Evolutionary conservation across 2,329 filamentous ascomycete species (phyloP), one percentile per base, ranked within the genome.

Genomic region (Xylaria sp.): DNA sequence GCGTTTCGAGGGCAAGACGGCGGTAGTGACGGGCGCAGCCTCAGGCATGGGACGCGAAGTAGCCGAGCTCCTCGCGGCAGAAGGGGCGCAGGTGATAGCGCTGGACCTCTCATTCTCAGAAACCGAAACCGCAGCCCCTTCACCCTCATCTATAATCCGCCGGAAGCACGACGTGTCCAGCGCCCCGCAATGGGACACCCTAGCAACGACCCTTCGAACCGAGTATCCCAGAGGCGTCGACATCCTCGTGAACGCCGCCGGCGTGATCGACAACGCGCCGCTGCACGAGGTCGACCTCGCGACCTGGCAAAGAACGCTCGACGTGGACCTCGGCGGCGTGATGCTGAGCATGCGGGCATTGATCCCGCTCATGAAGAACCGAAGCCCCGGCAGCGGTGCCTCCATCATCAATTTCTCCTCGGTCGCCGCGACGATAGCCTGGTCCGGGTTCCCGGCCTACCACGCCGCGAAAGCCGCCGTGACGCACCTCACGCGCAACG

Each of bases 391-490:
- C 15, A 18, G 63, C 3, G 63, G 63, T 13, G 63, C 9, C 2
- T 10, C 39, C n/a, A 61, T 66, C 28, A 20, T 66, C 7, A 65
- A 65, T n/a, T 60, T 65, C 48, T 55, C 56, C 3, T 55, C 63
- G 28, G 28, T 28, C 28, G 28, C 28, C 28, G 28, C 28, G 5
- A 28, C 28, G 28, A 28, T 28, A 28, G 2, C 28, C 28, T 28
- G 28, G 28, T 28, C 28, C 28, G 28, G 28, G 28, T 28, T 28
- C 28, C 28, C 28, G 28, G 28, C 28, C 3, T 28, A 28, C 28
- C 28, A 28, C 44, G 44, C 52, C 23, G 48, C 63, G 9, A 66
- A 66, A 20, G 57, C 48, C 12, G 57, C 39, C 46, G 57, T 61
- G n/a, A 44, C 50, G 13, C 56, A 55, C n/a, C 48, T 65, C 2